Base-by-base conservation (phyloP, 1,139 yeast genomes). In the Blastobotrys petasosporus region DNA sequence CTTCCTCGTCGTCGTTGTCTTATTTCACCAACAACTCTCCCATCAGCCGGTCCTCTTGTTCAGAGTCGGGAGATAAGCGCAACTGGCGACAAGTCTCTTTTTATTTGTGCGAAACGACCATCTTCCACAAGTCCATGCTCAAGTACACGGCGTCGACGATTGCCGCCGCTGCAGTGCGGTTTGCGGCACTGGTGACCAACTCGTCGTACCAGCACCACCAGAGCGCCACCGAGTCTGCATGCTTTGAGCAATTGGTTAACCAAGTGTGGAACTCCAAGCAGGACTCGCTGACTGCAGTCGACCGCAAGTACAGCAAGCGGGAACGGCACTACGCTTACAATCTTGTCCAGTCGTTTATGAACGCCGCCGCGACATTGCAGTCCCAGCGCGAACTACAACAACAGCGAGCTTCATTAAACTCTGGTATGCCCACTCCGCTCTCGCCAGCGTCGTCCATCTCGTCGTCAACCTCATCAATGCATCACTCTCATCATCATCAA, bases 31-130 rank as follows among this genome's bases (percentile, higher is more conserved):
- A 20, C 25, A 20, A 20, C 25, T 20, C 25, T 4, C 25, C 25
- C 7, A 20, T 20, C 6, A 20, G 25, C 25, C 25, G 25, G 25
- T 20, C 25, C n/a, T n/a, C n/a, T n/a, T n/a, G n/a, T 20, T 20
- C 25, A 4, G 25, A 20, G 25, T 20, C 6, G 4, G 31, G 9
- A n/a, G 40, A 35, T 8, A 3, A n/a, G 6, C 5, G 16, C 16
- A 40, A 32, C 23, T 41, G 45, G 45, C 29, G 28, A 41, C 15
- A 41, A 16, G 39, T 68, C 47, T 61, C 83, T 1, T 71, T 86
- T 52, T 85, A 81, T 58, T 71, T 87, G 32, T 80, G 94, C 62
- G 95, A 87, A 64, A 65, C 85, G 36, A 72, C 94, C 0, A 63
- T 85, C 30, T 87, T 82, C 60, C 80, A 82, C 52, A 75, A 82